phyloP scores from a whole-genome alignment of 495 filamentous ascomycete species.

The Xylaria flabelliformis region DNA sequence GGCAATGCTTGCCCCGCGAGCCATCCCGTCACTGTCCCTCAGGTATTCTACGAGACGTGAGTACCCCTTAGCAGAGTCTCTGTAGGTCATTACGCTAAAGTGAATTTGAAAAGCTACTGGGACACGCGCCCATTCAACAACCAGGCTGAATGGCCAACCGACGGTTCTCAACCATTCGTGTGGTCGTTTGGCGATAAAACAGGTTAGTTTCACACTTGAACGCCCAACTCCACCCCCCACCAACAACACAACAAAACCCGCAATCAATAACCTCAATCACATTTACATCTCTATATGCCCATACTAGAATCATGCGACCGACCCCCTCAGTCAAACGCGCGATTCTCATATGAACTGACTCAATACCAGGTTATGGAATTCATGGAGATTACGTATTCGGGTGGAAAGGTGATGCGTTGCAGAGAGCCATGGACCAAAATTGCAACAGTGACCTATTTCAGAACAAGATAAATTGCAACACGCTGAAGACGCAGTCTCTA shows the following conservation, averaged over 20 bases:
- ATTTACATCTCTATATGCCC: no score
- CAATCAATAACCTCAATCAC: no score
- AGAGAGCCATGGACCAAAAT: conserved; percentile 48
- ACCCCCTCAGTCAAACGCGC: no score
- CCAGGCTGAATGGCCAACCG: conserved; percentile 46
- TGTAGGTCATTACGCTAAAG: background rate
- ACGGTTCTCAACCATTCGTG: conserved; percentile 50
- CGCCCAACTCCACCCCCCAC: no score
- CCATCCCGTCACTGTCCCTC: conserved; percentile 65
- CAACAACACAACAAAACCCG: no score
- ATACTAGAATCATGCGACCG: no score
- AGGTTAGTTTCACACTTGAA: background rate
- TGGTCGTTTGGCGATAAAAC: conserved; percentile 50
- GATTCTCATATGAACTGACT: no score
- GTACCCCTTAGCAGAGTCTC: background rate
- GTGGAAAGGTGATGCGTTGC: conserved; percentile 53
- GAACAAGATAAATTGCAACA: conserved; percentile 47
- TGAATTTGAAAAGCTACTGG: conserved; percentile 42
- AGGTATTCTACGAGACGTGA: conserved; percentile 69
- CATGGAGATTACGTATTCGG: conserved; percentile 52
- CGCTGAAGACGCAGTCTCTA: conserved; percentile 46
- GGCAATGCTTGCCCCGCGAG: conserved; percentile 59
- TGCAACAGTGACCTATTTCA: conserved; percentile 47
- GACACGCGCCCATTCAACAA: conserved; percentile 50
- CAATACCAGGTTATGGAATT: conserved; percentile 46